These are phyloP conservation scores for Dothideomycetidae sp. DNA, from an alignment of 2,329 filamentous ascomycete genomes.

Conservation along the genomic window DNA sequence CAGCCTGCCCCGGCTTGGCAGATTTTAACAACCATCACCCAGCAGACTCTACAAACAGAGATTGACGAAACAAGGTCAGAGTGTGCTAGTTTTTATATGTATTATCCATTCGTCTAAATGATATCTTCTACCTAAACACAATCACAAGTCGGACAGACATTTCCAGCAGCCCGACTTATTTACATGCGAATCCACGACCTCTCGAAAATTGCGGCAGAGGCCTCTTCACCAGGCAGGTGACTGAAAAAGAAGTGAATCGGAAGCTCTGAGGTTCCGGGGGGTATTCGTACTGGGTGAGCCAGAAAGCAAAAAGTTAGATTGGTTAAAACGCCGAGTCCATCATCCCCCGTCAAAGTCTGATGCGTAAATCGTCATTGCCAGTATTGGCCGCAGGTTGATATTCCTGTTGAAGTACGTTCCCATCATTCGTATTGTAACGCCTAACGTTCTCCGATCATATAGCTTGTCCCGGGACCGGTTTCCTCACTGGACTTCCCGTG, in stretches of 20 bases:
- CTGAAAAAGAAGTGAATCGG: neutral
- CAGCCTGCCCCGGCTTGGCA: too few species aligned
- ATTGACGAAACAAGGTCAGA: too few species aligned
- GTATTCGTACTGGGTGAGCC: too few species aligned
- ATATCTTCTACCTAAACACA: neutral
- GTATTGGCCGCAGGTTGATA: neutral
- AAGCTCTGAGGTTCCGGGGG: too few species aligned
- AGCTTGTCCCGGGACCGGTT: conserved; percentile 35
- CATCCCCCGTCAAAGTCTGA: neutral
- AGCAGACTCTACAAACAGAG: too few species aligned
- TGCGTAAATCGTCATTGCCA: neutral
- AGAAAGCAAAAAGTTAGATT: too few species aligned
- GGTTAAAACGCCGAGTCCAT: too few species aligned
- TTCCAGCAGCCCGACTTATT: neutral
- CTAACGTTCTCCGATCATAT: conserved; percentile 18
- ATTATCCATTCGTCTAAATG: neutral
- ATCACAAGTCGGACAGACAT: neutral
- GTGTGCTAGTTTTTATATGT: too few species aligned
- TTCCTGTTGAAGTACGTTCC: neutral
- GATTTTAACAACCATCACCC: too few species aligned
- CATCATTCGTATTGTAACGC: neutral
- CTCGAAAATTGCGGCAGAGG: neutral
- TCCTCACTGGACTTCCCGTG: conserved; percentile 25
- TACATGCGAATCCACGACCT: neutral
- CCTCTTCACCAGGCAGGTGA: neutral